Conservation (phyloP, 768 basidiomycete genomes). For the Kwoniella sp. region DNA sequence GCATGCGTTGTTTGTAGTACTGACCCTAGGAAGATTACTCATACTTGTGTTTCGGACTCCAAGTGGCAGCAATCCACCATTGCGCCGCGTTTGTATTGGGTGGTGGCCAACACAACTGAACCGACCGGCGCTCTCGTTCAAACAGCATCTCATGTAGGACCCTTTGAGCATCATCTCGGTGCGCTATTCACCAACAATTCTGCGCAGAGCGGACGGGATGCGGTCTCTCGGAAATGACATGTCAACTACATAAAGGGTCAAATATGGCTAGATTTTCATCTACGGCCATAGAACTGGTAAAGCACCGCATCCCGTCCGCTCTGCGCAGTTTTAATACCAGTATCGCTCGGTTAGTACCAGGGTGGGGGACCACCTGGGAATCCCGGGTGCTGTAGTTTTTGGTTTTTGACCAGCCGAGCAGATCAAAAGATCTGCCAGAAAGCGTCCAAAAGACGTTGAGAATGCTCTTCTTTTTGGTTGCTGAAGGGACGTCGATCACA, state of each 20-base stretch:
- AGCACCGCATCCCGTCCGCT: conserved; percentile 2
- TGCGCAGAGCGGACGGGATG: conserved; percentile 1
- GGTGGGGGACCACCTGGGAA: conserved; percentile 2
- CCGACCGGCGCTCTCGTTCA: no score
- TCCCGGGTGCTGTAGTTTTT: conserved; percentile 3
- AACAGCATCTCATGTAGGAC: no score
- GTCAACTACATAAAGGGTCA: neutral
- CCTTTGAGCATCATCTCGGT: no score
- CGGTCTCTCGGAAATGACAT: neutral
- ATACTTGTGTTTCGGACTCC: no score
- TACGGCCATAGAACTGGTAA: neutral
- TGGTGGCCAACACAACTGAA: no score
- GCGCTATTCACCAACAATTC: no score
- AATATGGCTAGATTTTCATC: neutral
- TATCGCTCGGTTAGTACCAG: conserved; percentile 3
- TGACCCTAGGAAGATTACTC: no score
- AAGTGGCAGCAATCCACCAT: no score
- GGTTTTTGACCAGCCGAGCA: neutral
- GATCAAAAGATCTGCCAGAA: neutral
- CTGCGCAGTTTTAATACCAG: neutral
- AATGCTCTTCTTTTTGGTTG: neutral
- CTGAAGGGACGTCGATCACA: neutral
- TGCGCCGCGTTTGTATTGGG: no score
- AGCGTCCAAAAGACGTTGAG: neutral
- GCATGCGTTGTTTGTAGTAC: no score